These are phyloP conservation scores for Suhomyces taliae DNA, from an alignment of 1,139 yeast genomes.

Conservation along the genomic window DNA sequence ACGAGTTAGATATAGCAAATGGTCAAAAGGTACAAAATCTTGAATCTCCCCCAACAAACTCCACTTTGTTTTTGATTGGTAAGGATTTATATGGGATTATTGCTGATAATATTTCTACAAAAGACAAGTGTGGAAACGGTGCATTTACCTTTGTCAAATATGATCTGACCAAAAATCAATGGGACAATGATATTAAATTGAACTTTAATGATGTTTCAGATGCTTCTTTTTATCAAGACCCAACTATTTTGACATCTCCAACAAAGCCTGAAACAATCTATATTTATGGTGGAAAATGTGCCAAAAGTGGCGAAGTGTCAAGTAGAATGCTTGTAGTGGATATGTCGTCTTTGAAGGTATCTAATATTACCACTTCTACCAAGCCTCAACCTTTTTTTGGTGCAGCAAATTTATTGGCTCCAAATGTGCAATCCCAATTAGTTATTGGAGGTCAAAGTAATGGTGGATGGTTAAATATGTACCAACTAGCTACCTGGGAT, in stretches of 20 bases:
- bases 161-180: constrained; percentile 17
- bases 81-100: constrained; percentile 33
- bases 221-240: constrained; percentile 28
- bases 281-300: constrained; percentile 49
- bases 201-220: constrained; percentile 28
- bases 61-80: constrained; percentile 34
- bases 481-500: constrained; percentile 62
- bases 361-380: constrained; percentile 43
- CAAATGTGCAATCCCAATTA: constrained; percentile 38
- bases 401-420: constrained; percentile 45
- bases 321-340: constrained; percentile 38
- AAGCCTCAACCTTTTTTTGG: constrained; percentile 53
- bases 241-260: constrained; percentile 41
- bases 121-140: constrained; percentile 33
- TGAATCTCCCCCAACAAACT: constrained; percentile 32
- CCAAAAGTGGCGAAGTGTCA: constrained; percentile 24
- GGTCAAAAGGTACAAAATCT: constrained; percentile 25
- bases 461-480: constrained; percentile 60
- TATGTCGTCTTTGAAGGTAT: constrained; percentile 20
- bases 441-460: constrained; percentile 56
- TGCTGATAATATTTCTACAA: constrained; percentile 10
- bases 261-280: constrained; percentile 34
- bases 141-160: constrained; percentile 26
- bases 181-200: constrained; percentile 24
- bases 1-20: constrained; percentile 17